Conservation (phyloP, 2,329 filamentous ascomycete genomes). For the Knufia petricola region DNA sequence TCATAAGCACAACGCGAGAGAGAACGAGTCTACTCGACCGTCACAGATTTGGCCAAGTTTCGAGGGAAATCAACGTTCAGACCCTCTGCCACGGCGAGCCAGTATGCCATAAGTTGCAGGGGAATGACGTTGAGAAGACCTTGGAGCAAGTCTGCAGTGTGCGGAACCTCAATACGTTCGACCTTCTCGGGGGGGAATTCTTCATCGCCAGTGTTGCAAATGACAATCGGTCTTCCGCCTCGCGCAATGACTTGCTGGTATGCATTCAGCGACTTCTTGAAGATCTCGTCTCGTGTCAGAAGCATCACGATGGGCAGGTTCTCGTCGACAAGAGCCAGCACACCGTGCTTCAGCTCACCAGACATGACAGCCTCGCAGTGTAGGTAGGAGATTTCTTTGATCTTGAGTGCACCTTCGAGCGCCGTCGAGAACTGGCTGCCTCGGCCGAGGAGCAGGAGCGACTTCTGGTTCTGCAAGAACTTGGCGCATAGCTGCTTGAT, state of each 20-base stretch:
- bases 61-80: constrained; percentile 97
- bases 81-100: constrained; percentile 91
- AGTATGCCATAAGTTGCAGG: constrained; percentile 96
- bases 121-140: constrained; percentile 96
- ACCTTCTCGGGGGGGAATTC: constrained; percentile 85
- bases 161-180: constrained; percentile 94
- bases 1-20: background rate
- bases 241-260: constrained; percentile 99
- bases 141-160: constrained; percentile 90
- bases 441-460: constrained; percentile 81
- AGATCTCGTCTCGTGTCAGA: constrained; percentile 87
- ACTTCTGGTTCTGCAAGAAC: constrained; percentile 96
- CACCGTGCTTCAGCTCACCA: constrained; percentile 97
- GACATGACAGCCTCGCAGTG: constrained; percentile 99
- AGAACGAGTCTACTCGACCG: constrained; percentile 61
- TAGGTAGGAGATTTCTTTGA: constrained; percentile 99
- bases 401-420: constrained; percentile 93
- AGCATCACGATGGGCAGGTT: constrained; percentile 99
- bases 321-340: constrained; percentile 93
- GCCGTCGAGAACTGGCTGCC: constrained; percentile 96
- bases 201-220: constrained; percentile 82
- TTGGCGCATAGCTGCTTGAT: constrained; percentile 93
- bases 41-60: constrained; percentile 98
- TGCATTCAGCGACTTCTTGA: constrained; percentile 97
- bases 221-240: constrained; percentile 91